Conservation (phyloP, 2,329 filamentous ascomycete genomes). For the Fulvia fulva region DNA sequence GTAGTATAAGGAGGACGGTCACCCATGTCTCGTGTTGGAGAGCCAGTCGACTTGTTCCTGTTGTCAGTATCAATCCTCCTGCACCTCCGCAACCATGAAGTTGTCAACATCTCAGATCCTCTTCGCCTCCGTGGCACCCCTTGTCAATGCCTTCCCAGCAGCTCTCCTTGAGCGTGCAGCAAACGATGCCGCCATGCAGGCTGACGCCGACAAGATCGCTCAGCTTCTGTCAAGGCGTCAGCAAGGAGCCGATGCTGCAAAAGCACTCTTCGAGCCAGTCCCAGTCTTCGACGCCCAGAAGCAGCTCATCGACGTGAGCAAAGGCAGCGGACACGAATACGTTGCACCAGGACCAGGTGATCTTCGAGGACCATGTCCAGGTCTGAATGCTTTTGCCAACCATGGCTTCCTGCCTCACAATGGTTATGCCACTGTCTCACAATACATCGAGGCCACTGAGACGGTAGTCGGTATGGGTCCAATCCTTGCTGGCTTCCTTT, state of each 20-base stretch:
- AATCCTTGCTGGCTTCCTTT: slow-evolving; percentile 31
- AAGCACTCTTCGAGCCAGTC: slow-evolving; percentile 21
- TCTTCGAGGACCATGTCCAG: slow-evolving; percentile 30
- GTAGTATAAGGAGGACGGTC: background rate
- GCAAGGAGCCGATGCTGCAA: slow-evolving; percentile 19
- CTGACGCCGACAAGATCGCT: background rate
- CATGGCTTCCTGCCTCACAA: slow-evolving; percentile 30
- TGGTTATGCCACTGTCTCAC: slow-evolving; percentile 29
- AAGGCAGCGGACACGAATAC: slow-evolving; percentile 26
- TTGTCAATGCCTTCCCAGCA: slow-evolving; percentile 5
- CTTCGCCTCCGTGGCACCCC: slow-evolving; percentile 1
- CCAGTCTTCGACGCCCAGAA: slow-evolving; percentile 28
- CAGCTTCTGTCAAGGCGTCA: slow-evolving; percentile 21
- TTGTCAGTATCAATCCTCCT: background rate
- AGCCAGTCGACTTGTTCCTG: background rate
- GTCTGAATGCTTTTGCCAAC: slow-evolving; percentile 32
- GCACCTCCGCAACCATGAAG: background rate
- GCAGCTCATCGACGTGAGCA: slow-evolving; percentile 26
- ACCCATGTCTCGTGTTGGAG: background rate
- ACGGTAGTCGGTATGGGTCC: slow-evolving; percentile 33
- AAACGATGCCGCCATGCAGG: slow-evolving; percentile 2
- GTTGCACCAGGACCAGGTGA: slow-evolving; percentile 26
- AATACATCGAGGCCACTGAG: slow-evolving; percentile 29
- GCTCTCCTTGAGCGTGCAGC: background rate
- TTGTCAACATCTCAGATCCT: background rate